These are phyloP conservation scores for Pichia sp. DNA, from an alignment of 1,139 yeast species.

Conservation along the genomic window DNA sequence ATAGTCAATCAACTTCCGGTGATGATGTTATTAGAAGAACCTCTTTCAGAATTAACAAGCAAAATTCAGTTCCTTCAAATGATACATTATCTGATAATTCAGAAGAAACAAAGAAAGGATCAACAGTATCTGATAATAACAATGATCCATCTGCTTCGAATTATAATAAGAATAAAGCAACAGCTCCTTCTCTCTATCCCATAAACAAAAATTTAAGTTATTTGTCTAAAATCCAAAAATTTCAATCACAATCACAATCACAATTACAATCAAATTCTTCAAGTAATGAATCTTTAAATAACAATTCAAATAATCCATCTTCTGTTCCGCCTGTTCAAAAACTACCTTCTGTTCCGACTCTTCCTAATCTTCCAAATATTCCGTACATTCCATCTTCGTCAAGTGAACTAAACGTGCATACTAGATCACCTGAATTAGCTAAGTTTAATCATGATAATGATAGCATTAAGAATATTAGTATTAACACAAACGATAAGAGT, in stretches of 20 bases:
- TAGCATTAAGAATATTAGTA: neutral
- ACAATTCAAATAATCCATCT: neutral
- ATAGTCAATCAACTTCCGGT: slow-evolving; percentile 1
- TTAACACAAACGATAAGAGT: neutral
- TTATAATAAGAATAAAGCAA: neutral
- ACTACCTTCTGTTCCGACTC: neutral
- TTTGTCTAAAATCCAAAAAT: slow-evolving; percentile 10
- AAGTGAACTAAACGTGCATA: neutral
- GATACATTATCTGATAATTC: slow-evolving; percentile 11
- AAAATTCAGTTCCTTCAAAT: neutral
- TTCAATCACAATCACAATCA: neutral
- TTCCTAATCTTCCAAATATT: too few species aligned
- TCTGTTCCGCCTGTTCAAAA: neutral
- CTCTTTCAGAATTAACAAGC: slow-evolving; percentile 12
- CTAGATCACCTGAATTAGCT: neutral
- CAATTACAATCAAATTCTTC: slow-evolving; percentile 10
- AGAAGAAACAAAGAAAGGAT: neutral
- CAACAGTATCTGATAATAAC: neutral
- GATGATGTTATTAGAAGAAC: slow-evolving; percentile 11
- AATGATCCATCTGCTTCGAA: neutral
- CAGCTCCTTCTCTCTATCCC: slow-evolving; percentile 3
- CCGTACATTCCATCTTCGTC: neutral
- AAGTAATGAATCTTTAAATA: slow-evolving; percentile 1
- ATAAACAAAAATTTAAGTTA: slow-evolving; percentile 8
- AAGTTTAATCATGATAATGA: neutral